Conservation (phyloP, 1,284 basidiomycete genomes). For the Flammula alnicola region DNA sequence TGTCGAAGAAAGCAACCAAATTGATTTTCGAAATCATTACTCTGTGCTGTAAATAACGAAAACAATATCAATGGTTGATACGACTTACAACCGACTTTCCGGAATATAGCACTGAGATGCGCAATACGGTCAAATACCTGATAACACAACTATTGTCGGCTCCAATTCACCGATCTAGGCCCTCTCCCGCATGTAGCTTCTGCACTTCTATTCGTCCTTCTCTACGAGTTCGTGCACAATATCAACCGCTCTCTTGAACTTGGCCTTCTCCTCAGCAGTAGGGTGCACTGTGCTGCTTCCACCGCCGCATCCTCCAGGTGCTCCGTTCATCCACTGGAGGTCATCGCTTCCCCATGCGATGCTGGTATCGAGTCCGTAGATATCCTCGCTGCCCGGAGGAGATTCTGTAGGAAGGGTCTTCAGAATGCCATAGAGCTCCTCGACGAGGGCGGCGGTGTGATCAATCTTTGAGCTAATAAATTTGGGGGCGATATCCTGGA, state of each 20-base stretch:
- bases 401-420: slow-evolving; percentile 59
- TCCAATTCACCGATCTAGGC: too few species aligned
- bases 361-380: slow-evolving; percentile 70
- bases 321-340: slow-evolving; percentile 64
- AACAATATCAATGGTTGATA: too few species aligned
- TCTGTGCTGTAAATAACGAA: too few species aligned
- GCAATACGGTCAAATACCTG: too few species aligned
- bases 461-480: slow-evolving; percentile 40
- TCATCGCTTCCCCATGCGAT: slow-evolving; percentile 66
- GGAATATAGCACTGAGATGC: too few species aligned
- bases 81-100: too few species aligned
- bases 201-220: slow-evolving; percentile 34
- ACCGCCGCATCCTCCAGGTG: slow-evolving; percentile 60
- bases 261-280: slow-evolving; percentile 61
- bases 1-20: neutral
- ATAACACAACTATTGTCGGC: too few species aligned
- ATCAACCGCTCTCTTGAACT: slow-evolving; percentile 70
- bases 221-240: slow-evolving; percentile 60
- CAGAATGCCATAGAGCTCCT: slow-evolving; percentile 62
- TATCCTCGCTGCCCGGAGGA: slow-evolving; percentile 66
- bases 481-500: slow-evolving; percentile 51
- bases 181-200: neutral
- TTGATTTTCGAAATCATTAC: slow-evolving; percentile 1
- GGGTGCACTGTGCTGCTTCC: slow-evolving; percentile 54
- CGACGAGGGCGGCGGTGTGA: slow-evolving; percentile 48